Evolutionary conservation across 805 yeast species (phyloP).

Genomic region (Barnettozyma californica): DNA sequence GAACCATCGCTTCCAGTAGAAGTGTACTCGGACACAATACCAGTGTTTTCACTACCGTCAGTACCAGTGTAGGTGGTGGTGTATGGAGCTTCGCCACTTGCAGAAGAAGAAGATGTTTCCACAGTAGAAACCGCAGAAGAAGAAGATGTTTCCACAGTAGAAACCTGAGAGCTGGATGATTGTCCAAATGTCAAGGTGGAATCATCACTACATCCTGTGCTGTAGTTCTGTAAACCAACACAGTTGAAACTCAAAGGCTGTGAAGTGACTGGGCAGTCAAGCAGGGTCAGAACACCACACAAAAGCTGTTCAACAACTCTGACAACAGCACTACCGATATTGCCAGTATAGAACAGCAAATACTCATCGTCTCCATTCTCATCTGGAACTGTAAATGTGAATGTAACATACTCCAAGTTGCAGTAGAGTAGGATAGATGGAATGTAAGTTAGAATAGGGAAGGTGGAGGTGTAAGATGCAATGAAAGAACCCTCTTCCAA

Average conservation of each 20-base stretch:
- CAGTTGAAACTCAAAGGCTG: conserved; percentile 7
- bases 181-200: no score
- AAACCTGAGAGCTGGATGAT: no score
- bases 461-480: conserved; percentile 7
- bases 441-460: background rate
- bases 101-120: no score
- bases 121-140: no score
- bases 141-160: no score
- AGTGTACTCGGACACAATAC: no score
- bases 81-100: no score
- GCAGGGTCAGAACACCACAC: conserved; percentile 9
- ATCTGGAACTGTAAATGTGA: background rate
- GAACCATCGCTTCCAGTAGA: no score
- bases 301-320: background rate
- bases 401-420: conserved; percentile 2
- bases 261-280: conserved; percentile 7
- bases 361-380: conserved; percentile 1
- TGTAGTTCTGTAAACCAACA: background rate
- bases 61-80: no score
- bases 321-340: conserved; percentile 11
- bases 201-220: background rate
- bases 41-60: no score
- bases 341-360: conserved; percentile 18
- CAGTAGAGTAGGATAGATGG: conserved; percentile 1
- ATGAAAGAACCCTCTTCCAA: conserved; percentile 14